Evolutionary conservation across 2,329 filamentous ascomycete genomes (phyloP), one percentile per base, ranked within the genome.

Genomic region (Alternaria arborescens): DNA sequence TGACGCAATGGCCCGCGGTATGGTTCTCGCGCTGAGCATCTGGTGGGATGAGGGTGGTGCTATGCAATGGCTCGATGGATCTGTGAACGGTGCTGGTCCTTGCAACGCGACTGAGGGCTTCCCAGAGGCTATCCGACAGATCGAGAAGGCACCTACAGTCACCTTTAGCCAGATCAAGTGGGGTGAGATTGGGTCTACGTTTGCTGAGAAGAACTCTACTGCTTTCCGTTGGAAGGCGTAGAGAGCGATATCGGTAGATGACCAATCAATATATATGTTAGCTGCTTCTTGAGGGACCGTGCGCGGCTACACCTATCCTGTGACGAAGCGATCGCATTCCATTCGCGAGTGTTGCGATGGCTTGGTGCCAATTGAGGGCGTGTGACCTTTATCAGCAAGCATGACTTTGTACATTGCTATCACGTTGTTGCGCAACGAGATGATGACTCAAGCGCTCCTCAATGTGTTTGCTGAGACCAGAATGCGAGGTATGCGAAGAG

Each of bases 171-270:
- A 87, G 68, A 84, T 89, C 66, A 83, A 82, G 68, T 86, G 85
- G 81, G 87, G 87, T n/a, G 85, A 88, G 65, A 84, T 89, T 68
- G 85, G 82, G 5, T 85, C 84, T 18, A 88, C 84, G 0, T 85
- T 79, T 59, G 60, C 61, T 18, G 55, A 56, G 14, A 65, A 67
- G 56, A 68, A 70, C 28, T 52, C 59, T n/a, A 57, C 50, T 1
- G 40, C n/a, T 30, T 42, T 52, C 26, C 58, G n/a, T 6, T 71
- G 62, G 65, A 64, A n/a, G 8, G 69, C 68, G 32, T 71, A 68
- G 50, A 58, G 4, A n/a, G 14, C 16, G 14, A n/a, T 20, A 18
- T 34, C 8, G 16, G 18, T 7, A 8, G 16, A 1, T 12, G 16
- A 24, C 4, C 12, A n/a, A 16, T 34, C 20, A 48, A 34, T 48